These are phyloP conservation scores for Trichoderma sp. DNA, from an alignment of 2,329 filamentous ascomycete species.

Conservation along the genomic window DNA sequence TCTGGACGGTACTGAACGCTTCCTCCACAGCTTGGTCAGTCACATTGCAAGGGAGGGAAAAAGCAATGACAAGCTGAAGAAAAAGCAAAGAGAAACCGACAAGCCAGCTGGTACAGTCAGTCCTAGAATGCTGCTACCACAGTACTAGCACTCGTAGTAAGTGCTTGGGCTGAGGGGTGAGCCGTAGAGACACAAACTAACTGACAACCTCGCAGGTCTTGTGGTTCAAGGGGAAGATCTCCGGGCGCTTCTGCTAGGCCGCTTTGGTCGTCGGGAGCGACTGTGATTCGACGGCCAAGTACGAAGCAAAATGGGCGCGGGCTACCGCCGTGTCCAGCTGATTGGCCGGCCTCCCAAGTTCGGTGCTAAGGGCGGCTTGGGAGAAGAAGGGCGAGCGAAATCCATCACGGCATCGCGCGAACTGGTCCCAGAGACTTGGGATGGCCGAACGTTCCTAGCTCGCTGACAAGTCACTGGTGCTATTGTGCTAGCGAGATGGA, in stretches of 20 bases:
- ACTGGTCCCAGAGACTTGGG: conserved; percentile 15
- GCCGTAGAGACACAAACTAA: conserved; percentile 1
- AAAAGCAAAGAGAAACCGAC: neutral
- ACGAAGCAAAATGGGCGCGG: conserved; percentile 9
- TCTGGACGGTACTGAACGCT: neutral
- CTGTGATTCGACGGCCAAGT: conserved; percentile 19
- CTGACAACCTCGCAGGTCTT: conserved; percentile 7
- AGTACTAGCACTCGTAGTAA: neutral
- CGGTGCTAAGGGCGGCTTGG: conserved; percentile 9
- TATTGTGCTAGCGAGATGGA: neutral
- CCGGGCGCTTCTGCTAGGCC: conserved; percentile 22
- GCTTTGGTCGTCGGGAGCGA: conserved; percentile 19
- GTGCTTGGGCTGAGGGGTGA: conserved; percentile 1
- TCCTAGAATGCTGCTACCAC: neutral
- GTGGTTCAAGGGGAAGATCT: conserved; percentile 20
- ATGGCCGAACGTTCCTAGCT: conserved; percentile 9
- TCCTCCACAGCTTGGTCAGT: neutral
- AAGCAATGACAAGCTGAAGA: neutral
- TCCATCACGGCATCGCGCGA: conserved; percentile 11
- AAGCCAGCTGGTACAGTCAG: neutral
- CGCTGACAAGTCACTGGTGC: neutral
- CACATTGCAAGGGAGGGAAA: neutral
- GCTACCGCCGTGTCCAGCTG: conserved; percentile 11
- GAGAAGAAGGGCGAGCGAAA: neutral
- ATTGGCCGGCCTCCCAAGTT: conserved; percentile 14